Base-by-base conservation (phyloP, 768 basidiomycete genomes). In the Termitomyces sp. region DNA sequence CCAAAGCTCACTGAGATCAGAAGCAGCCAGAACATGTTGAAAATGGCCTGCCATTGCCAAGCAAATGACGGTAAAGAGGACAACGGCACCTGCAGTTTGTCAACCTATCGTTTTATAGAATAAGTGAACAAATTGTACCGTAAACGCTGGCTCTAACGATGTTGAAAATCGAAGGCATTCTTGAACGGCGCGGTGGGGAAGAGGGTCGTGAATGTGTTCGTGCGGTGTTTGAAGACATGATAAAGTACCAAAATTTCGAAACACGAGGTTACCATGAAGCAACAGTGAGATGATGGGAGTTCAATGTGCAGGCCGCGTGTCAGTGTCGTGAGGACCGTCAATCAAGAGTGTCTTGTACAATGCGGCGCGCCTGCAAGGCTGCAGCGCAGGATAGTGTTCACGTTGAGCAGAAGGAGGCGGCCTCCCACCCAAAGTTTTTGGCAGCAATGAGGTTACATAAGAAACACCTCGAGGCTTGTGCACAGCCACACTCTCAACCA, bases 31-130 rank as follows among this genome's bases (percentile, higher is more conserved):
- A 38, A 91, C 79, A 59, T 77, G 78, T 71, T 90, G 85, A 69
- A 94, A 91, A 69, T 91, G 88, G 42, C 81, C 88, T 55, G 90
- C 89, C 76, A 94, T 87, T 61, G 84, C 89, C 63, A 94, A 77
- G 68, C 88, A 91, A 66, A 94, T 87, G 63, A 89, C 73, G 25
- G 89, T 90, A 82, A 89, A 93, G 61, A 87, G 72, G 55, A 93
- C 73, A 46, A 91, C 83, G 48, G 84, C 75, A 67, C 78, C 91
- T 93, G 37, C 10, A 57, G 40, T 32, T 38, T 48, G 52, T 66
- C 31, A 67, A 59, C 43, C 36, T 29, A 55, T 17, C 55, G 55
- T 34, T 45, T 50, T 14, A 31, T 36, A n/a, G 42, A 47, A 20
- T 49, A 49, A 57, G 59, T 55, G 53, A 67, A 37, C 12, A 48